These are phyloP conservation scores for Kwoniella dejecticola DNA, from an alignment of 768 basidiomycete genomes.

Conservation along the genomic window DNA sequence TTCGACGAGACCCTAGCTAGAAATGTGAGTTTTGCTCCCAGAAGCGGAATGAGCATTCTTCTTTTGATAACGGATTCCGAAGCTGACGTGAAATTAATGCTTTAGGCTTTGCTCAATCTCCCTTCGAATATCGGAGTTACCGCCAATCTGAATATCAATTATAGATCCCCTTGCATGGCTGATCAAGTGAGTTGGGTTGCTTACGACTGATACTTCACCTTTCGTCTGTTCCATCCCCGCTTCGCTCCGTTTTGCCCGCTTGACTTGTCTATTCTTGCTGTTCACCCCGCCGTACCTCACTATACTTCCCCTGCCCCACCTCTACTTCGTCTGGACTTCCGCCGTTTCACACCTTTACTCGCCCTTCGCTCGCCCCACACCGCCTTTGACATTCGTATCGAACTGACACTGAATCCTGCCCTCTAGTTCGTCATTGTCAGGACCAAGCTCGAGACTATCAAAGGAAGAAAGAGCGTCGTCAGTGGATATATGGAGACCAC, in stretches of 20 bases:
- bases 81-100: neutral
- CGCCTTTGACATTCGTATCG: no score
- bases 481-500: constrained; percentile 73
- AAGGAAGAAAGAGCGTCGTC: constrained; percentile 78
- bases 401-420: no score
- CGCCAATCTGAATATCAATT: constrained; percentile 76
- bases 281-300: no score
- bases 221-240: neutral
- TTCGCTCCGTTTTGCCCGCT: neutral
- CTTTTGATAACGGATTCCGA: no score
- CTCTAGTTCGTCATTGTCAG: constrained; percentile 79
- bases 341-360: no score
- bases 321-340: no score
- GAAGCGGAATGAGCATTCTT: no score
- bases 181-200: constrained; percentile 72
- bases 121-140: constrained; percentile 92
- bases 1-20: constrained; percentile 79
- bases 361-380: no score
- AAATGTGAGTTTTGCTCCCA: constrained; percentile 62
- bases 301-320: no score
- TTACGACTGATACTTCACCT: constrained; percentile 8
- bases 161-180: constrained; percentile 82
- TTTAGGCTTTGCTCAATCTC: constrained; percentile 79
- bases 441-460: constrained; percentile 65
- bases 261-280: neutral